Base-by-base conservation (phyloP, 345 rosid genomes). In the Citropsis articulata region DNA sequence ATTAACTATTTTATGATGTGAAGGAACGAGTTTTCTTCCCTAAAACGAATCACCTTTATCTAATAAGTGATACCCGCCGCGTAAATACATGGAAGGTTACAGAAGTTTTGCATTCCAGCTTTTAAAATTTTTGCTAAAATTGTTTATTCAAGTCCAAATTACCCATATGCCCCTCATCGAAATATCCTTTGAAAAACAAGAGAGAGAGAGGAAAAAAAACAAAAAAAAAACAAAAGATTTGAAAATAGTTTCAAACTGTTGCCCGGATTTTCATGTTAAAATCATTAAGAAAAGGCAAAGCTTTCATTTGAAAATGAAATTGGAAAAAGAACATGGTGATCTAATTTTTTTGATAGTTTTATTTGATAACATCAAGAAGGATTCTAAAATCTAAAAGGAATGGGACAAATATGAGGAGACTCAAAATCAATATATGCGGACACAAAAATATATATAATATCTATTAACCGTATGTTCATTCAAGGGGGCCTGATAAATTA, bases 71-170 rank as follows among this genome's bases (percentile, higher is more conserved):
- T 22, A 30, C n/a, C 61, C 21, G 66, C 77, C 21, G 65, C 61
- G 42, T 82, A 64, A 70, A 77, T 61, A 48, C 78, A 30, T 77
- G 33, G 42, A 78, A 31, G 71, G 64, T 57, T 35, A n/a, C 74
- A 45, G 60, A 68, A 63, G 48, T 75, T 16, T 30, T 30, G 5
- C 38, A 25, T 33, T 69, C 25, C 75, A 78, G 69, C 70, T 76
- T 66, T 60, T 50, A 3, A 72, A 2, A 71, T 36, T 8, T 66
- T 78, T 48, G 70, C 66, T 61, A 60, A 71, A 42, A 7, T 62
- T 53, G 36, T 61, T 60, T 33, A 24, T 36, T 75, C 61, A 76
- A 76, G 10, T n/a, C 33, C 75, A 70, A 73, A 69, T 66, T 36
- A 74, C 77, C 55, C 27, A 35, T 57, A 36, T 69, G 10, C 27